These are phyloP conservation scores for Cryptosporidium baileyi DNA, from an alignment of 169 alveolate species.

Conservation along the genomic window DNA sequence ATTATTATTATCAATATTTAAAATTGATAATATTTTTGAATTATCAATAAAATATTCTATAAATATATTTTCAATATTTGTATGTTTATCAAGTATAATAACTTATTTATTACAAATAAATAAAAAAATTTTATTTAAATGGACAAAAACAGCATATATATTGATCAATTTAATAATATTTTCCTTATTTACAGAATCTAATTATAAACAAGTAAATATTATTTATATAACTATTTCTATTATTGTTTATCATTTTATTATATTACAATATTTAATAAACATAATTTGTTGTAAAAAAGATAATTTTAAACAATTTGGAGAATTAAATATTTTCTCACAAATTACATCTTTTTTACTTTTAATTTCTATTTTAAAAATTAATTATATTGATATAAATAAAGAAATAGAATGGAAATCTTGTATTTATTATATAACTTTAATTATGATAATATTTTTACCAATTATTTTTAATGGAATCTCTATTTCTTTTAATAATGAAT, in stretches of 20 bases:
- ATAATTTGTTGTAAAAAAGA: neutral
- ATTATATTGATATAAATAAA: neutral
- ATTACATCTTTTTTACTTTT: neutral
- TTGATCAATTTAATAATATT: neutral
- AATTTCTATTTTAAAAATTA: conserved; percentile 11
- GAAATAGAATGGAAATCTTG: conserved; percentile 16
- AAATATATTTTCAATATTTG: conserved; percentile 6
- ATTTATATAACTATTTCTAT: neutral
- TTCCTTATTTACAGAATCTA: neutral
- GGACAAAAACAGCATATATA: neutral
- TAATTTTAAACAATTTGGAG: conserved; percentile 28
- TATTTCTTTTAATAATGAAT: neutral
- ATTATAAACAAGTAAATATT: neutral
- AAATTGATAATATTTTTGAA: neutral
- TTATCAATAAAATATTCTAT: neutral
- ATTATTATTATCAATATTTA: conserved; percentile 11
- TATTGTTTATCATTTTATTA: conserved; percentile 1
- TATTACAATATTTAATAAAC: neutral
- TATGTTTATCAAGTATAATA: conserved; percentile 13
- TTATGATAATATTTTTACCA: neutral
- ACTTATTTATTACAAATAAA: neutral
- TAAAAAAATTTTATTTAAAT: neutral
- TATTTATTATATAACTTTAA: neutral
- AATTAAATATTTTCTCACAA: conserved; percentile 50
- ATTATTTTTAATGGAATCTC: neutral